Evolutionary conservation across 2,329 filamentous ascomycete genomes (phyloP), one percentile per base, ranked within the genome.

Genomic region (Stemphylium beticola): DNA sequence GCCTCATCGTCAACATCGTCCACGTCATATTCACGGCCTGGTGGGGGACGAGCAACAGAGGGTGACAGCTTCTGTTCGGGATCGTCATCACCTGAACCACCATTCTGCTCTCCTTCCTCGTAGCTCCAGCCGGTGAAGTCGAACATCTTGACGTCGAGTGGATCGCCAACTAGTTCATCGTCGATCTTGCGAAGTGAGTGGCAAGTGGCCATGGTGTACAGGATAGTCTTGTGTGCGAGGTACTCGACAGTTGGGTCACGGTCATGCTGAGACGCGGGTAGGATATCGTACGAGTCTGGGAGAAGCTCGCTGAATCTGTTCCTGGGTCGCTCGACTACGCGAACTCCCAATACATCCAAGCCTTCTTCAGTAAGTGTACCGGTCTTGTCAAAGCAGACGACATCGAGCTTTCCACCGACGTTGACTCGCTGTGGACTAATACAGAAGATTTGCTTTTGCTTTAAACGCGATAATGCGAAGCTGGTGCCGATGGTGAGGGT

Each of bases 341-440:
- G 87, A 17, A 96, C 87, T 11, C 95, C 95, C 11, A 99, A 82
- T 15, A 99, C 91, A 73, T 99, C 96, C 37, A 99, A 79, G 0
- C 95, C 95, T 74, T 99, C 95, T 75, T 98, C 95, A 0, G 95
- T 99, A 49, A 99, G 79, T 0, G 95, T 99, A n/a, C 95, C 95
- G 0, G 95, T 99, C 78, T 99, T 99, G 78, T 99, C 95, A 62
- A 99, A 99, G 76, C 93, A 97, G 78, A 99, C 90, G 10, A 98
- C 86, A 71, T 99, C 95, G 4, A 99, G 79, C 75, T 98, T 98
- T 44, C 96, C 95, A 14, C 91, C 95, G 5, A 99, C 92, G 68
- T 98, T 99, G 52, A 99, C 93, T 67, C 95, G 86, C 70, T 99
- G 95, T 0, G 96, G 95, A 63, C 93, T 98, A 68, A 98, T 99